phyloP scores from a whole-genome alignment of 768 basidiomycete species.

The Lentinula sp. region DNA sequence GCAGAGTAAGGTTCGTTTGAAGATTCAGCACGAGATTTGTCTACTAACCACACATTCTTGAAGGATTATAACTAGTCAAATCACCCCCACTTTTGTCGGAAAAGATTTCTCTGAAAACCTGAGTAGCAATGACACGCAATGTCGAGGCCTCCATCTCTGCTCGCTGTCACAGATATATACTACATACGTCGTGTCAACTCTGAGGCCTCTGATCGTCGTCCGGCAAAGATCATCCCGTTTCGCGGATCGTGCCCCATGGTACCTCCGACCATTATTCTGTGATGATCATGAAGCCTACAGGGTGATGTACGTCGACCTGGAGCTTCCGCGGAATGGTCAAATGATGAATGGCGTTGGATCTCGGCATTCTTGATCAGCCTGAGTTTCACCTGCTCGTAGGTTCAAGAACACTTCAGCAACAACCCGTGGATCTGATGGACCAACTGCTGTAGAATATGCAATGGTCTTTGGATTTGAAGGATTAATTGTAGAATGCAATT shows the following conservation, averaged over 20 bases:
- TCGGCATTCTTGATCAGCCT: not conserved
- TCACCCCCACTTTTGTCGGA: slow-evolving; percentile 69
- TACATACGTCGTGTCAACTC: slow-evolving; percentile 33
- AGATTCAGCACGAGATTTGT: slow-evolving; percentile 62
- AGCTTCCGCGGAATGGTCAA: not conserved
- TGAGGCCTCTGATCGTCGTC: slow-evolving; percentile 30
- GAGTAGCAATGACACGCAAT: slow-evolving; percentile 75
- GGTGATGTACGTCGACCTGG: not conserved
- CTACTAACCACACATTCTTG: slow-evolving; percentile 80
- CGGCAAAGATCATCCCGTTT: not conserved
- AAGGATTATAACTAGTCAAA: slow-evolving; percentile 72
- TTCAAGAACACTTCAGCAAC: not conserved
- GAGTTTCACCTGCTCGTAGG: slow-evolving; percentile 14
- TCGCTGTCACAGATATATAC: too few relatives aligned
- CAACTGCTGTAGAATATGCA: slow-evolving; percentile 1
- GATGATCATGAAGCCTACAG: not conserved
- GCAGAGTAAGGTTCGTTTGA: slow-evolving; percentile 53
- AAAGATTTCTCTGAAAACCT: slow-evolving; percentile 88
- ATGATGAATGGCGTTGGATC: not conserved
- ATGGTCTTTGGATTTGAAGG: not conserved
- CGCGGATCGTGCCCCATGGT: not conserved
- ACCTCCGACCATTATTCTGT: not conserved
- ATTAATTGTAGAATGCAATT: not conserved
- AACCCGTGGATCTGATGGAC: slow-evolving; percentile 2
- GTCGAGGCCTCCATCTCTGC: slow-evolving; percentile 28